phyloP scores from a whole-genome alignment of 305 asterid genomes.

The Petunia hybrid region DNA sequence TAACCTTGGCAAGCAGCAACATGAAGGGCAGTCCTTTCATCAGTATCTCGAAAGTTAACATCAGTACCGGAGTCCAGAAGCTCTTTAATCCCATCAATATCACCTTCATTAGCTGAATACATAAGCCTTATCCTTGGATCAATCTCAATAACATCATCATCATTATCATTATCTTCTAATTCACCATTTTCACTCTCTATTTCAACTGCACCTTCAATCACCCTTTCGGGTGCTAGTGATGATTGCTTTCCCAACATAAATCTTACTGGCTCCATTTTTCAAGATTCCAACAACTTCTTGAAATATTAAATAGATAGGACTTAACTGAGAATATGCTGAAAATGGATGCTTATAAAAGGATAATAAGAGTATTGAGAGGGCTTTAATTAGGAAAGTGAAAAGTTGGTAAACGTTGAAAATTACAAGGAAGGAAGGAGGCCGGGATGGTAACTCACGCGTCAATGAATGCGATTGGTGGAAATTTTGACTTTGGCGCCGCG shows the following conservation, averaged over 20 bases:
- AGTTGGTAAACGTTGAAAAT: slow-evolving; percentile 21
- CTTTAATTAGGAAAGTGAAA: not conserved
- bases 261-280: slow-evolving; percentile 65
- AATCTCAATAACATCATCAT: slow-evolving; percentile 50
- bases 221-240: slow-evolving; percentile 80
- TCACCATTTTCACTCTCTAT: slow-evolving; percentile 57
- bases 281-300: slow-evolving; percentile 12
- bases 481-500: not conserved
- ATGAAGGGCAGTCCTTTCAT: slow-evolving; percentile 89
- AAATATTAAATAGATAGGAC: not conserved
- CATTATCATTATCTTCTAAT: not conserved
- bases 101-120: slow-evolving; percentile 85
- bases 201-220: slow-evolving; percentile 46
- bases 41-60: slow-evolving; percentile 85
- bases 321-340: not conserved
- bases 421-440: not conserved
- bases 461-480: not conserved
- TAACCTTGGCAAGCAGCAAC: slow-evolving; percentile 96
- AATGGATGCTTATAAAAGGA: not conserved
- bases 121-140: slow-evolving; percentile 82
- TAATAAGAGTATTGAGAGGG: not conserved
- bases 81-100: slow-evolving; percentile 83
- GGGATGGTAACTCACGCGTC: not conserved
- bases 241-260: slow-evolving; percentile 81
- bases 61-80: slow-evolving; percentile 66